Evolutionary conservation across 2,329 filamentous ascomycete species (phyloP).

Genomic region (Hymenoscyphus occultus): DNA sequence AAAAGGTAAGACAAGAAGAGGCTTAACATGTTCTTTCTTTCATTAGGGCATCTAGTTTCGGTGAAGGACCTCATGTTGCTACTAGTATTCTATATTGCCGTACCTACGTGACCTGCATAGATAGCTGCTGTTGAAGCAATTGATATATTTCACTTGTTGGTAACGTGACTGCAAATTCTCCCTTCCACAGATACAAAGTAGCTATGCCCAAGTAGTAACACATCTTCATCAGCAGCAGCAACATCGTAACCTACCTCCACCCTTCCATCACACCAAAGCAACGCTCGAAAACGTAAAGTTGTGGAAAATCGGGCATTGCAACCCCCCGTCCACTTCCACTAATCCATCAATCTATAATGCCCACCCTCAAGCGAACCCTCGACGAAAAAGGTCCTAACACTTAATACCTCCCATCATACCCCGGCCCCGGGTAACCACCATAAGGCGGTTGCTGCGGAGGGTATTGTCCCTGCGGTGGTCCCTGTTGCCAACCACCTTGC

Average conservation of each 20-base stretch:
- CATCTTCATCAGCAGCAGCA: neutral
- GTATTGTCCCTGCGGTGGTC: conserved; percentile 12
- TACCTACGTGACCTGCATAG: neutral
- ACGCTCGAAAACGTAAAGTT: no score
- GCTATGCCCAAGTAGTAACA: neutral
- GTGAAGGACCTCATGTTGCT: neutral
- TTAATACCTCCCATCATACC: conserved; percentile 14
- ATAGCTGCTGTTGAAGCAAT: neutral
- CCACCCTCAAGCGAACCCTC: neutral
- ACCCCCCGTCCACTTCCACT: no score
- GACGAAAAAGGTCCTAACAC: neutral
- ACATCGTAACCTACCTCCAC: neutral
- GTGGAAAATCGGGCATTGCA: no score
- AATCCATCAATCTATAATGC: neutral
- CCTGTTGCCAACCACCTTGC: conserved; percentile 10
- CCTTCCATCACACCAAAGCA: no score
- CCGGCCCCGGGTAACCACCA: conserved; percentile 13
- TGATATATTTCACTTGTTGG: no score
- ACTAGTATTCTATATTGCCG: neutral
- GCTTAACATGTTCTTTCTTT: no score
- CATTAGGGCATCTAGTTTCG: no score
- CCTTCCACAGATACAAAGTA: neutral
- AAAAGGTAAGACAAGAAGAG: no score
- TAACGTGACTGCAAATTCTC: neutral
- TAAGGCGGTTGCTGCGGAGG: conserved; percentile 19